Percentiles rank a stretch among this genome's conserved stretches.
Evolutionary conservation across 1,139 yeast species (phyloP).

Genomic region (Hyphopichia pseudoburtonii): DNA sequence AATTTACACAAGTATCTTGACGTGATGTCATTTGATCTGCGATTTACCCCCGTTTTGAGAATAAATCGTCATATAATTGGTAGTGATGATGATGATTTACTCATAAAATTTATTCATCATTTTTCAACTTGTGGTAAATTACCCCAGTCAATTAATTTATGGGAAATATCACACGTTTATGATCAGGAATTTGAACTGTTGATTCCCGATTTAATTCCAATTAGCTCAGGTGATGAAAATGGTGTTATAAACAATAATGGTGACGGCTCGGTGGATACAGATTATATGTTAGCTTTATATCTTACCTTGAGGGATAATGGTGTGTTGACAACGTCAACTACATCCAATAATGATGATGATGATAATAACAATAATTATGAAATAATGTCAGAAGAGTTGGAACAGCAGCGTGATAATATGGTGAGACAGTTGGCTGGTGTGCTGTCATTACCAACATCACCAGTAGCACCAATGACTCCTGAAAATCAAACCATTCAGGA

Average conservation of each 20-base stretch:
- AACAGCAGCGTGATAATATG: background rate
- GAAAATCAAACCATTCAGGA: too few relatives aligned
- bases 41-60: constrained; percentile 40
- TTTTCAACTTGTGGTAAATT: too few relatives aligned
- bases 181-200: constrained; percentile 34
- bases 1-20: constrained; percentile 37
- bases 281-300: constrained; percentile 9
- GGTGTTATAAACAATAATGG: background rate
- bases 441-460: background rate
- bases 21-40: constrained; percentile 41
- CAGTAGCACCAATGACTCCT: too few relatives aligned
- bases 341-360: too few relatives aligned
- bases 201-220: constrained; percentile 31
- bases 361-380: background rate
- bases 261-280: constrained; percentile 1
- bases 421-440: background rate
- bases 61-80: constrained; percentile 33
- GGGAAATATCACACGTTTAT: constrained; percentile 40
- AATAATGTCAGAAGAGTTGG: background rate
- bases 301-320: constrained; percentile 9
- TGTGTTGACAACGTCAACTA: constrained; percentile 2
- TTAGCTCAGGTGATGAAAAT: constrained; percentile 1
- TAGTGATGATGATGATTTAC: constrained; percentile 22
- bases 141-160: constrained; percentile 35
- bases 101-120: constrained; percentile 26